Evolutionary conservation across 1,139 yeast species (phyloP).

Genomic region (Suhomyces bolitotheri): DNA sequence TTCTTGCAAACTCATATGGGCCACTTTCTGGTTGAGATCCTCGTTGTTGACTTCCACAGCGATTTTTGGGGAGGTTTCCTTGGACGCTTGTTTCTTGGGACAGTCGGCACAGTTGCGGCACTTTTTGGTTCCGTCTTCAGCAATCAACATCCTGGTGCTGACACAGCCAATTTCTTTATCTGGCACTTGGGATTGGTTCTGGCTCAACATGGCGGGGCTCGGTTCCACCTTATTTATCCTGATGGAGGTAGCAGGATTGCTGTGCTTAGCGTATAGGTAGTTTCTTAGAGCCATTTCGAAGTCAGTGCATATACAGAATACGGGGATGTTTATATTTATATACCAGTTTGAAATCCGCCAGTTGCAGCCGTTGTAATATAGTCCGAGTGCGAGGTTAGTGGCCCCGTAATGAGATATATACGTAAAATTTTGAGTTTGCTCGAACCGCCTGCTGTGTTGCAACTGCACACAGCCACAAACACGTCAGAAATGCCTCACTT

Average conservation of each 20-base stretch:
- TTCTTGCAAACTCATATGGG: slow-evolving; percentile 2
- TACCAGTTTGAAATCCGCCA: background rate
- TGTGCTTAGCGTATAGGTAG: slow-evolving; percentile 45
- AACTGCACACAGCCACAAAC: too few relatives aligned
- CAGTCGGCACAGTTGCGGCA: slow-evolving; percentile 34
- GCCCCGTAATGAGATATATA: too few relatives aligned
- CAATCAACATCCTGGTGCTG: slow-evolving; percentile 20
- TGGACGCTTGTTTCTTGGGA: slow-evolving; percentile 18
- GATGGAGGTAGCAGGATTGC: slow-evolving; percentile 21
- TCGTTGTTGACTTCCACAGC: slow-evolving; percentile 7
- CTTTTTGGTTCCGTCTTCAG: slow-evolving; percentile 22
- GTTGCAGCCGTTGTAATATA: slow-evolving; percentile 4
- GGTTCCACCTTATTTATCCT: slow-evolving; percentile 25
- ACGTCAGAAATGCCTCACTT: too few relatives aligned
- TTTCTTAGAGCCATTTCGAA: slow-evolving; percentile 44
- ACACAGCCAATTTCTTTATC: slow-evolving; percentile 14
- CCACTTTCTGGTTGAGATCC: slow-evolving; percentile 6
- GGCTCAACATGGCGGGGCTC: slow-evolving; percentile 1
- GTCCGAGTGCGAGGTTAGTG: too few relatives aligned
- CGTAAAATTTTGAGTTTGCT: too few relatives aligned
- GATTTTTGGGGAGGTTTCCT: slow-evolving; percentile 4
- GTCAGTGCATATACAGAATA: background rate
- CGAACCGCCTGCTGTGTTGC: too few relatives aligned
- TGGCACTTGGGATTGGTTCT: background rate
- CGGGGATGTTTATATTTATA: background rate